A percentile compares a stretch with the other conserved stretches of the same genome.
These are phyloP conservation scores for Agastache rugosa DNA, from an alignment of 257 asterid genomes.

Conservation along the genomic window DNA sequence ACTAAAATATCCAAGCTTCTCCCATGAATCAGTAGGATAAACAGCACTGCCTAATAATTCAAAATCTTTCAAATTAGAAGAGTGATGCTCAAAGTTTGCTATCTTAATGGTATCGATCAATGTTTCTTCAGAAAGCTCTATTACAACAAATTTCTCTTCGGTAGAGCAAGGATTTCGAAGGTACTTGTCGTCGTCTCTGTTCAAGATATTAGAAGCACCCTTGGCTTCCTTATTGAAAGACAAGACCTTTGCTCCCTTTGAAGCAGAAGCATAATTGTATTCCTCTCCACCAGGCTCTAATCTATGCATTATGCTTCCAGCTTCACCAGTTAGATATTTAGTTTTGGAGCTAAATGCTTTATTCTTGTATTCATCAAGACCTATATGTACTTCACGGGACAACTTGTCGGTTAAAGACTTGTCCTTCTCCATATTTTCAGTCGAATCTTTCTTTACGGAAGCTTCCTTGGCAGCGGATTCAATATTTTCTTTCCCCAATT, in stretches of 20 bases:
- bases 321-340: conserved; percentile 47
- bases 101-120: conserved; percentile 73
- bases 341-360: conserved; percentile 66
- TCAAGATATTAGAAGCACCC: conserved; percentile 91
- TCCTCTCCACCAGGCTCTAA: conserved; percentile 94
- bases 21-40: conserved; percentile 95
- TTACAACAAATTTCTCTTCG: conserved; percentile 80
- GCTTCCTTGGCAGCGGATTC: conserved; percentile 46
- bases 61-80: conserved; percentile 83
- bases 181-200: conserved; percentile 87
- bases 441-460: conserved; percentile 38
- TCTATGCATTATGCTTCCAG: conserved; percentile 73
- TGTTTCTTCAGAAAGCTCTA: conserved; percentile 97
- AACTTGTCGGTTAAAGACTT: conserved; percentile 45
- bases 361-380: conserved; percentile 85
- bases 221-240: conserved; percentile 91
- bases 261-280: conserved; percentile 89
- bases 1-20: conserved; percentile 74
- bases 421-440: conserved; percentile 49
- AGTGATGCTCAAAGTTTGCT: conserved; percentile 93
- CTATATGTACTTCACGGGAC: conserved; percentile 57
- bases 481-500: conserved; percentile 29
- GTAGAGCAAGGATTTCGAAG: conserved; percentile 96
- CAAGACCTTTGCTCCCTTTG: conserved; percentile 95
- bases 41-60: conserved; percentile 80